These are phyloP conservation scores for Spergularia bocconei DNA, from an alignment of 148 eudicot genomes.

Conservation along the genomic window DNA sequence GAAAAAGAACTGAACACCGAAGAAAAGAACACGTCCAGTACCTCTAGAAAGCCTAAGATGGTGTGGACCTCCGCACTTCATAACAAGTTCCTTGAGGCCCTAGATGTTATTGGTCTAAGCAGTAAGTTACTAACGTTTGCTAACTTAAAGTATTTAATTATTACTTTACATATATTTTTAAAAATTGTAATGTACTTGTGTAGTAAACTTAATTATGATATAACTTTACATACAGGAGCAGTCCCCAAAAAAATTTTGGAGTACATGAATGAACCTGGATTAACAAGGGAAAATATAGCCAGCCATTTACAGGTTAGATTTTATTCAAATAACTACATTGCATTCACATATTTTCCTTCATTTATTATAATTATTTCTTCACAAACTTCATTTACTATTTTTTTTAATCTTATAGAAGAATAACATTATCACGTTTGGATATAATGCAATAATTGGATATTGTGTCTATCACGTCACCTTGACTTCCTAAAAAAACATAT, in stretches of 20 bases:
- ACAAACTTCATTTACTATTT: too few species aligned
- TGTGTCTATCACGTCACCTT: too few species aligned
- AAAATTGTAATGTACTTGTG: too few species aligned
- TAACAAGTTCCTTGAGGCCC: slow-evolving; percentile 23
- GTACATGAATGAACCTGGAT: slow-evolving; percentile 24
- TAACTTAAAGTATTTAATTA: too few species aligned
- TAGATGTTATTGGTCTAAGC: slow-evolving; percentile 6
- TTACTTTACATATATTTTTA: too few species aligned
- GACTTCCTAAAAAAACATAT: too few species aligned
- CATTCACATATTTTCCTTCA: too few species aligned
- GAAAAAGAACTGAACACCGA: background rate
- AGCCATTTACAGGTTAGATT: slow-evolving; percentile 29
- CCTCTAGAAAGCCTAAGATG: slow-evolving; percentile 14
- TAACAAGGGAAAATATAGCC: slow-evolving; percentile 24
- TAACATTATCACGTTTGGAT: too few species aligned
- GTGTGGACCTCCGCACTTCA: slow-evolving; percentile 23
- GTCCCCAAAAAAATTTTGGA: slow-evolving; percentile 30
- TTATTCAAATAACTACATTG: background rate
- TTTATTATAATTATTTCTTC: background rate
- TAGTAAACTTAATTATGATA: too few species aligned
- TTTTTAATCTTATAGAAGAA: too few species aligned
- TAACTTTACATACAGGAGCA: slow-evolving; percentile 1
- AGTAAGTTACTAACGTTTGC: slow-evolving; percentile 10
- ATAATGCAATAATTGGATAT: too few species aligned
- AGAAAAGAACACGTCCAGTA: background rate